Evolutionary conservation across 306 rosid species (phyloP), one percentile per base, ranked within the genome.

Genomic region (Comarum palustre): DNA sequence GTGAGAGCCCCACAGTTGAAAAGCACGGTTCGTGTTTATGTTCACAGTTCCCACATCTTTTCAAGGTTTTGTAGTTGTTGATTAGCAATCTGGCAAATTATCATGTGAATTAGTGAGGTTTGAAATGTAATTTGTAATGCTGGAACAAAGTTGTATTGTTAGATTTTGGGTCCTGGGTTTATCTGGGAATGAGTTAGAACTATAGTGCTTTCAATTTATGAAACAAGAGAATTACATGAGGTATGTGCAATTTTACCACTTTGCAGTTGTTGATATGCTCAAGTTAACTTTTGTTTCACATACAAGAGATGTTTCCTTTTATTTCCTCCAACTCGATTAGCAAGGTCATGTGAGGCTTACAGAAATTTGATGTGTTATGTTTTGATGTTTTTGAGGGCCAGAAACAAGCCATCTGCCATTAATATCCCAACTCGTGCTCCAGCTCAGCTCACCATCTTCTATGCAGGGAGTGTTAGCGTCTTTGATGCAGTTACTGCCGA

Each of bases 401-500:
- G 73, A 63, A 63, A 67, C 72, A 70, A 66, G 83, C 69, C 77
- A 73, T 78, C 90, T 82, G 83, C 81, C 54, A 39, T 34, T 51
- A 78, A 72, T 64, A 47, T 39, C 64, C 62, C 59, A 39, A 22
- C 15, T 50, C 72, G 74, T 38, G 19, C 64, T 77, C 47, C 74
- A 27, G 72, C 75, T 78, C 85, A 79, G 75, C 87, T 90, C 54
- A 82, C 84, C 71, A 86, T 90, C 70, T 71, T 79, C 70, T 90
- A 79, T 31, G 84, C 85, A 10, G 96, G 96, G 72, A 84, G 81
- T 1, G 83, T 88, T 57, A 81, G 69, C 58, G 78, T 81, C 76
- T 90, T 82, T 76, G 87, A 90, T 46, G 88, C 87, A 71, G 77
- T 90, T 66, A 83, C 92, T 66, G 87, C 84, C 68, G 88, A 83